phyloP scores from a whole-genome alignment of 257 asterid species.

The Avicennia marina region DNA sequence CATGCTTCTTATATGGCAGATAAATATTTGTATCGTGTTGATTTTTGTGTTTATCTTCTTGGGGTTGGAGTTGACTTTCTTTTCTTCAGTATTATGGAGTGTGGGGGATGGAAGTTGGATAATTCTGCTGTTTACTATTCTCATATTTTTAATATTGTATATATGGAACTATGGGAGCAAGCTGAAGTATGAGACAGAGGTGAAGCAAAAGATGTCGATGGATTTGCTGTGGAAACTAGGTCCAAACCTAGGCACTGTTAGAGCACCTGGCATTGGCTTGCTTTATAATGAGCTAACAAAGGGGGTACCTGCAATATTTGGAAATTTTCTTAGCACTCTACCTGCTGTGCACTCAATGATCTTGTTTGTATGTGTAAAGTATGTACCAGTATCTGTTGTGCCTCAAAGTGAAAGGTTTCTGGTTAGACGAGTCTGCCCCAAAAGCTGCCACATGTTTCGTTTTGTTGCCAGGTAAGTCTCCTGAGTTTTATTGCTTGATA shows the following conservation, averaged over 20 bases:
- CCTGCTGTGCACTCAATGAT: constrained; percentile 98
- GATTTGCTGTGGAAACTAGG: constrained; percentile 80
- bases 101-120: constrained; percentile 96
- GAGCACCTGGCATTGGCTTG: constrained; percentile 98
- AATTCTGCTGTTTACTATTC: constrained; percentile 70
- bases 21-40: constrained; percentile 62
- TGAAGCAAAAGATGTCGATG: constrained; percentile 77
- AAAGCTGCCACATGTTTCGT: constrained; percentile 82
- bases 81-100: constrained; percentile 82
- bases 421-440: constrained; percentile 82
- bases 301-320: constrained; percentile 90
- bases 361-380: constrained; percentile 84
- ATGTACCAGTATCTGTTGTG: constrained; percentile 86
- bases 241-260: constrained; percentile 74
- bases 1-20: constrained; percentile 99
- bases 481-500: background rate
- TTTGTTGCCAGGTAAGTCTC: constrained; percentile 85
- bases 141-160: constrained; percentile 69
- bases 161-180: constrained; percentile 97
- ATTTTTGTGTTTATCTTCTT: constrained; percentile 61
- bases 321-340: constrained; percentile 82
- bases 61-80: constrained; percentile 80
- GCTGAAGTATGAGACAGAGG: constrained; percentile 89
- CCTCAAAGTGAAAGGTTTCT: constrained; percentile 85
- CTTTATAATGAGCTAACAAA: constrained; percentile 87